A percentile compares a stretch with the other conserved stretches of the same genome.
phyloP scores from a whole-genome alignment of 2,329 filamentous ascomycete species.

The Curvularia verruculosa region DNA sequence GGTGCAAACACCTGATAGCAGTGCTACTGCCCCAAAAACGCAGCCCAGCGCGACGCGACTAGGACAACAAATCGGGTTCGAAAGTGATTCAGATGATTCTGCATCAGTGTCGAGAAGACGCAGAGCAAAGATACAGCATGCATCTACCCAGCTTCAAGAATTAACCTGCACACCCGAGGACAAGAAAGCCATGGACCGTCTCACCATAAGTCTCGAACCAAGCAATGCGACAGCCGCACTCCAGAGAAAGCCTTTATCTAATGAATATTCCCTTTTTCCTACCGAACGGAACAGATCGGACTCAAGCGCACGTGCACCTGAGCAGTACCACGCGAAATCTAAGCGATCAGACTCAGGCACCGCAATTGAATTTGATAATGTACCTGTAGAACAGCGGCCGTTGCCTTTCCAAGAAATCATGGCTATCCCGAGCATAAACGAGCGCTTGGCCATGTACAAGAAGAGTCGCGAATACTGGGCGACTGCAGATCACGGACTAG shows the following conservation, averaged over 20 bases:
- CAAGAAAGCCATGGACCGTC: constrained; percentile 2
- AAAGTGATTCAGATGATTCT: constrained; percentile 13
- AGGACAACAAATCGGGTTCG: constrained; percentile 24
- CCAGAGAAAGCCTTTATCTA: neutral
- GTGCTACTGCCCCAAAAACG: constrained; percentile 17
- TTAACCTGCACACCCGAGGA: constrained; percentile 4
- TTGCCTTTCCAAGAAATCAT: constrained; percentile 42
- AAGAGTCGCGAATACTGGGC: constrained; percentile 46
- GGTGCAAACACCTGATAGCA: constrained; percentile 7
- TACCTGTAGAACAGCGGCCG: constrained; percentile 30
- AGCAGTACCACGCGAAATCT: constrained; percentile 18
- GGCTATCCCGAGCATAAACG: constrained; percentile 29
- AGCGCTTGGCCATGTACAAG: constrained; percentile 42
- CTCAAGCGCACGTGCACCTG: neutral
- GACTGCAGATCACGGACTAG: constrained; percentile 41
- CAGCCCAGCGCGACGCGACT: constrained; percentile 28
- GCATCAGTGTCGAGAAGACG: neutral
- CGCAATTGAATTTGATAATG: constrained; percentile 34
- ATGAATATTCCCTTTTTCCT: neutral
- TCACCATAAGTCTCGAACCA: constrained; percentile 3
- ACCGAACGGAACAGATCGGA: neutral
- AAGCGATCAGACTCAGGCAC: constrained; percentile 43
- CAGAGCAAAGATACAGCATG: constrained; percentile 2
- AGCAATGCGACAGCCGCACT: neutral
- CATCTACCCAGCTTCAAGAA: constrained; percentile 4